Percentiles rank a stretch among this genome's conserved stretches.
These are phyloP conservation scores for Backusella liffmaniae DNA, from an alignment of 192 early-diverging fungal species.

Conservation along the genomic window DNA sequence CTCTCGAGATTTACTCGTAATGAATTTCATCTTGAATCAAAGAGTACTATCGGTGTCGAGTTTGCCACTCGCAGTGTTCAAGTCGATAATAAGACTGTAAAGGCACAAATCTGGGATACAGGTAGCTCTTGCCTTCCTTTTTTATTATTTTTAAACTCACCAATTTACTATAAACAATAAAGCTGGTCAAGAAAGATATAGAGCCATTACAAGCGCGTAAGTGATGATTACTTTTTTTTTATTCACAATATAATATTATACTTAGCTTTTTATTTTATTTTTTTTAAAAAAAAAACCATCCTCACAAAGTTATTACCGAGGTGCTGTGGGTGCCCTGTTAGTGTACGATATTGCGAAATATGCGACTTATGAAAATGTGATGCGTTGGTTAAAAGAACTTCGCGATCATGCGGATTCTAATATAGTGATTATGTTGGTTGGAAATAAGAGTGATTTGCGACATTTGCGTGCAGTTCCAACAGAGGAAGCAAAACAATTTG, in stretches of 20 bases:
- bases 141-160: neutral
- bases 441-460: constrained; percentile 98
- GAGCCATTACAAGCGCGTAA: constrained; percentile 76
- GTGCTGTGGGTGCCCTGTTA: constrained; percentile 93
- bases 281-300: neutral
- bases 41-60: constrained; percentile 99
- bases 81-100: constrained; percentile 95
- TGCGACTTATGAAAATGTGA: constrained; percentile 93
- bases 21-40: constrained; percentile 96
- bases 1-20: constrained; percentile 94
- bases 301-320: constrained; percentile 82
- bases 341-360: constrained; percentile 99
- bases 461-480: constrained; percentile 94
- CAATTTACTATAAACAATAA: neutral
- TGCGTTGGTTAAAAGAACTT: constrained; percentile 96
- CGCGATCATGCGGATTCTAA: constrained; percentile 95
- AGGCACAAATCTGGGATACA: constrained; percentile 99
- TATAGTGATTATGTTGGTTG: constrained; percentile 98
- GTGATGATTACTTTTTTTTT: constrained; percentile 1
- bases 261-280: neutral
- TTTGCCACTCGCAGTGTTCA: constrained; percentile 94
- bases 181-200: constrained; percentile 76
- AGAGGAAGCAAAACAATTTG: constrained; percentile 97
- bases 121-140: constrained; percentile 42
- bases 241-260: neutral